Conservation (phyloP, 345 rosid species). For the Raphanus sativus region DNA sequence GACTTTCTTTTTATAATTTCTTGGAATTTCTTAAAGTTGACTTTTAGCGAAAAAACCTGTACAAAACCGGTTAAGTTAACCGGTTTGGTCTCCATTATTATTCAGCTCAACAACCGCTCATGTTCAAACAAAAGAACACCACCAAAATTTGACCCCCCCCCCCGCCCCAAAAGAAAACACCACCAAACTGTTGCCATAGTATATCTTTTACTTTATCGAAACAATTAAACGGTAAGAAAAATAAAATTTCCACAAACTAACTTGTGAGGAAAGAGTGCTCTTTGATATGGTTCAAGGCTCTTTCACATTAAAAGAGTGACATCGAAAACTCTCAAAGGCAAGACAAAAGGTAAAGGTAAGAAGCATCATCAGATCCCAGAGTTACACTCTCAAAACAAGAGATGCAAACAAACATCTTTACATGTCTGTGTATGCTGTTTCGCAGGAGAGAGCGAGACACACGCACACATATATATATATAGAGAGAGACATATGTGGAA, state of each 20-base stretch:
- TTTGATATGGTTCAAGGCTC: slow-evolving; percentile 18
- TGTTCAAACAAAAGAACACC: slow-evolving; percentile 6
- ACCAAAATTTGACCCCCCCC: too few species aligned
- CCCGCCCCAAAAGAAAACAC: background rate
- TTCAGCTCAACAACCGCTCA: slow-evolving; percentile 1
- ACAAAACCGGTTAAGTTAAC: background rate
- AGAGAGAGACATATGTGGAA: slow-evolving; percentile 18
- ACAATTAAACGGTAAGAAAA: slow-evolving; percentile 4
- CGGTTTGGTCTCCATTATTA: background rate
- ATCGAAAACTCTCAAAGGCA: slow-evolving; percentile 25
- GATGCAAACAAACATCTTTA: slow-evolving; percentile 45
- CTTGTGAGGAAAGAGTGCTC: slow-evolving; percentile 8
- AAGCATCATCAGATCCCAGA: slow-evolving; percentile 32
- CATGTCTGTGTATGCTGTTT: slow-evolving; percentile 40
- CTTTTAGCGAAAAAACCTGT: background rate
- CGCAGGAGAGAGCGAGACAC: slow-evolving; percentile 15
- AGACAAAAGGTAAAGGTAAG: slow-evolving; percentile 6
- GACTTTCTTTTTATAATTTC: background rate
- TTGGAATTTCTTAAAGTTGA: background rate
- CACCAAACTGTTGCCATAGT: background rate
- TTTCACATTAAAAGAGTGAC: slow-evolving; percentile 9
- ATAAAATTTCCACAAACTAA: background rate
- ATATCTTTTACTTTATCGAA: background rate
- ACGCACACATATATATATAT: background rate
- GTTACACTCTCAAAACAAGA: slow-evolving; percentile 35